Evolutionary conservation across 179 eudicot species (phyloP).

Genomic region (Heliamphora pulchella): DNA sequence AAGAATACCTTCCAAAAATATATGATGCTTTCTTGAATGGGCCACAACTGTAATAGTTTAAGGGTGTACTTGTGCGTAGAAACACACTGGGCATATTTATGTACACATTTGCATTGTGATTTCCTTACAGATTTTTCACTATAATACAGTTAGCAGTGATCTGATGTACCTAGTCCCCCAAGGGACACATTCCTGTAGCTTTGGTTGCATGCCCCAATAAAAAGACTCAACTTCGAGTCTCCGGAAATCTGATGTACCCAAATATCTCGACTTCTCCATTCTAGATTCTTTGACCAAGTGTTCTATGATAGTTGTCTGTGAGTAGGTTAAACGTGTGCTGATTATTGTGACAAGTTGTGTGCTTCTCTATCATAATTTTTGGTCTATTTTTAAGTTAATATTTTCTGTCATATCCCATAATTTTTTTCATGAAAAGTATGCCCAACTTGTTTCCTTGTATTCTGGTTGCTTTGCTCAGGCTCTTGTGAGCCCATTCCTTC

Average conservation of each 20-base stretch:
- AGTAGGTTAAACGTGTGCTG: neutral
- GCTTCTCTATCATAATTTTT: neutral
- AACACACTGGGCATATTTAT: no score
- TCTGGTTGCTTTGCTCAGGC: conserved; percentile 46
- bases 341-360: neutral
- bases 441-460: neutral
- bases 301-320: neutral
- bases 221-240: neutral
- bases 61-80: no score
- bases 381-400: neutral
- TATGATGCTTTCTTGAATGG: neutral
- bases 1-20: neutral
- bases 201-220: neutral
- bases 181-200: neutral
- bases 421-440: neutral
- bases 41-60: neutral
- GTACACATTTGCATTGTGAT: neutral
- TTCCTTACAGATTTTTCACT: neutral
- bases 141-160: neutral
- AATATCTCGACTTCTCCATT: neutral
- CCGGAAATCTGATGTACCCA: neutral
- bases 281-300: neutral
- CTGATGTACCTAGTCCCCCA: neutral
- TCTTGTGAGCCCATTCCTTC: conserved; percentile 75
- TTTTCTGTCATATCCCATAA: neutral